phyloP scores from a whole-genome alignment of 331 rosid species.

The Acacia pycnantha region DNA sequence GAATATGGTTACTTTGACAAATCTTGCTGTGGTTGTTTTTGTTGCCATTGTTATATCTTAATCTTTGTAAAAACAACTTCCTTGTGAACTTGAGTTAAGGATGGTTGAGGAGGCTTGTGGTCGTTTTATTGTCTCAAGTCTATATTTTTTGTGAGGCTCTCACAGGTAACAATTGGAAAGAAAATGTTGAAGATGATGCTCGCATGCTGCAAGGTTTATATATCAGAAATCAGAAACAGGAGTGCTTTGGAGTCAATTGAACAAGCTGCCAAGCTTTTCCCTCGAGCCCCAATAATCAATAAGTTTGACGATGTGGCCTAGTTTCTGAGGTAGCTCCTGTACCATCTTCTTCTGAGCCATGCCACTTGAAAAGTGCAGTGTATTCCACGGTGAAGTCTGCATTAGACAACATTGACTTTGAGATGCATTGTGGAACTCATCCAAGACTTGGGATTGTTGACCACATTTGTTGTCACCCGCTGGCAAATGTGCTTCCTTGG shows the following conservation, averaged over 20 bases:
- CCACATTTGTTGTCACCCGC: conserved; percentile 64
- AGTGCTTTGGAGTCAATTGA: conserved; percentile 67
- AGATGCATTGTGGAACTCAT: conserved; percentile 54
- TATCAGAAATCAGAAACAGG: conserved; percentile 80
- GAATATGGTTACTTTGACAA: background rate
- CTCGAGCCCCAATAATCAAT: conserved; percentile 57
- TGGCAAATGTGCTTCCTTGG: conserved; percentile 49
- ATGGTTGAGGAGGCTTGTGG: conserved; percentile 28
- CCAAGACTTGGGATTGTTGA: conserved; percentile 68
- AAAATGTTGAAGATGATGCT: conserved; percentile 70
- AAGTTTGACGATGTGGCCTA: conserved; percentile 79
- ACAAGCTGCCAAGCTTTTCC: conserved; percentile 61
- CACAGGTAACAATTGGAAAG: conserved; percentile 24
- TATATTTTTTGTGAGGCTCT: conserved; percentile 33
- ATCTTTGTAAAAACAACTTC: background rate
- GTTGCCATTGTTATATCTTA: background rate
- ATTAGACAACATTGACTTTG: conserved; percentile 43
- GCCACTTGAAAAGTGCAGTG: conserved; percentile 49
- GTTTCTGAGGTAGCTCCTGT: conserved; percentile 57
- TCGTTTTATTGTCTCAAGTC: conserved; percentile 13
- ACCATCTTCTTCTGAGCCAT: conserved; percentile 29
- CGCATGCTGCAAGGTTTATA: conserved; percentile 88
- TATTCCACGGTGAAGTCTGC: conserved; percentile 61
- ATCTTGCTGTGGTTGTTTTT: background rate
- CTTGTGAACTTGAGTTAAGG: conserved; percentile 28